Conservation (phyloP, 202 grass and related monocot species). For the Setaria italica region DNA sequence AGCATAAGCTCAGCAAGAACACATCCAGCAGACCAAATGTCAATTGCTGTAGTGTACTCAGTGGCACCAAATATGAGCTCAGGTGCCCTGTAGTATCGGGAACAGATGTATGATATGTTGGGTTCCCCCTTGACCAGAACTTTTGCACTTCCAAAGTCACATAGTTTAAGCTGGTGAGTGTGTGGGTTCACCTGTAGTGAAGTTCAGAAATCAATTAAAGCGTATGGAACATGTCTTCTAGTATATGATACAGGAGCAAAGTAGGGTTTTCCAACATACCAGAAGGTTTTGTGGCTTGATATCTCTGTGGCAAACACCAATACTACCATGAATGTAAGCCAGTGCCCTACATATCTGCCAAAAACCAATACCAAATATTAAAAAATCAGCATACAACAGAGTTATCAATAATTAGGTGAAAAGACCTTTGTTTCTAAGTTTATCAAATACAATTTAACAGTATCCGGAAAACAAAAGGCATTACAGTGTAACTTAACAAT, state of each 20-base stretch:
- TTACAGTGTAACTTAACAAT: not conserved
- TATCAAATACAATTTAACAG: not conserved
- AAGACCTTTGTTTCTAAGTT: not conserved
- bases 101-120: slow-evolving; percentile 97
- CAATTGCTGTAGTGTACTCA: slow-evolving; percentile 93
- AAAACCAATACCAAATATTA: slow-evolving; percentile 37
- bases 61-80: slow-evolving; percentile 99
- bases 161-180: slow-evolving; percentile 92
- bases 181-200: slow-evolving; percentile 86
- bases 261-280: slow-evolving; percentile 52
- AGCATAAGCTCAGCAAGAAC: slow-evolving; percentile 94
- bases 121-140: slow-evolving; percentile 95
- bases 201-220: slow-evolving; percentile 24
- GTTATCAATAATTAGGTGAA: not conserved
- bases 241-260: not conserved
- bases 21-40: slow-evolving; percentile 99
- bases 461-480: not conserved
- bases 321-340: slow-evolving; percentile 92
- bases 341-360: slow-evolving; percentile 88
- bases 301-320: slow-evolving; percentile 96
- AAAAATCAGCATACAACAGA: not conserved
- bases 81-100: slow-evolving; percentile 92
- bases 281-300: slow-evolving; percentile 98
- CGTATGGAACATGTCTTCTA: not conserved
- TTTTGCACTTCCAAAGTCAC: slow-evolving; percentile 96